Evolutionary conservation across 2,329 filamentous ascomycete species (phyloP).

Genomic region (Zarea fungicola): DNA sequence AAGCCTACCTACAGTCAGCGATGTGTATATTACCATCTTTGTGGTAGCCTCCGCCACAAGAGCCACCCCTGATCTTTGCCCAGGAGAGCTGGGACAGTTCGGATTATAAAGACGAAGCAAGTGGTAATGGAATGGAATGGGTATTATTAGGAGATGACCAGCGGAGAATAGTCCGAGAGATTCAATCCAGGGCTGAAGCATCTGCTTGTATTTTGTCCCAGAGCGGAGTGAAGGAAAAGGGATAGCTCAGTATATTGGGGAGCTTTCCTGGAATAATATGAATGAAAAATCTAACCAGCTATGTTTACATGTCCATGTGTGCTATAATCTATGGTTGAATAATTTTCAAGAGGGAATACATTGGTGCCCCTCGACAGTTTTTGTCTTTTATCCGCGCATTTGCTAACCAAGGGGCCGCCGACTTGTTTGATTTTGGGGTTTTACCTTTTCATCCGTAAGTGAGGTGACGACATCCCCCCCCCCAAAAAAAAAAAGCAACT

Average conservation of each 20-base stretch:
- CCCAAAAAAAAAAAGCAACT: too few relatives aligned
- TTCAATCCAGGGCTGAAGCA: background rate
- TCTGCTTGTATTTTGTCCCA: background rate
- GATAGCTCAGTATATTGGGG: background rate
- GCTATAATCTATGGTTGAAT: too few relatives aligned
- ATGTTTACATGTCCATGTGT: too few relatives aligned
- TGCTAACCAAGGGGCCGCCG: too few relatives aligned
- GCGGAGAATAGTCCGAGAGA: too few relatives aligned
- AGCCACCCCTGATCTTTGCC: constrained; percentile 17
- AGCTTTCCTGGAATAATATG: constrained; percentile 7
- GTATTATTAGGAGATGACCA: too few relatives aligned
- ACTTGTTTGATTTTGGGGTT: too few relatives aligned
- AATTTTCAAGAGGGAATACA: too few relatives aligned
- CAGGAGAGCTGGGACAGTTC: background rate
- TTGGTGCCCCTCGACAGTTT: too few relatives aligned
- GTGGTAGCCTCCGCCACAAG: constrained; percentile 24
- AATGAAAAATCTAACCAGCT: background rate
- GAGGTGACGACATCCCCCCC: too few relatives aligned
- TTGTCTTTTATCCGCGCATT: too few relatives aligned
- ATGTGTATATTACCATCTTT: constrained; percentile 25
- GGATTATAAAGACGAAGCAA: background rate
- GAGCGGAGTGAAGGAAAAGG: background rate
- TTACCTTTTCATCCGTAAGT: too few relatives aligned
- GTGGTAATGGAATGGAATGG: constrained; percentile 9
- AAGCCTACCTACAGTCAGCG: background rate